phyloP scores from a whole-genome alignment of 2,329 filamentous ascomycete genomes.

The Fusarium beomiforme region DNA sequence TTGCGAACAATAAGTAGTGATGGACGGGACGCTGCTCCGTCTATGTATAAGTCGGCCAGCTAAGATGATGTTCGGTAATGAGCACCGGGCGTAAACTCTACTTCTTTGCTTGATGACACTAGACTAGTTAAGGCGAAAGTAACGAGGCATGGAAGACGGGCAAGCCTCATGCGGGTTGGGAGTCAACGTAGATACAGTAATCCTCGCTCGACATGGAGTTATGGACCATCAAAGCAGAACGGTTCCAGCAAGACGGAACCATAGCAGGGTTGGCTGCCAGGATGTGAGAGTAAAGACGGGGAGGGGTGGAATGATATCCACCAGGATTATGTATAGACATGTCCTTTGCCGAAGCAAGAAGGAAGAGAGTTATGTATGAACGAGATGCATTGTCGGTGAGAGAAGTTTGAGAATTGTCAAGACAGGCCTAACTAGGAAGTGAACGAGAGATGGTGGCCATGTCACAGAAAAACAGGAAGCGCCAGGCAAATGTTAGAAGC shows the following conservation, averaged over 20 bases:
- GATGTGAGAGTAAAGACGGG: slow-evolving; percentile 19
- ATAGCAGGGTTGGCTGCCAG: slow-evolving; percentile 31
- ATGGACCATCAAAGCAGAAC: slow-evolving; percentile 24
- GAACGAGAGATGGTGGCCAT: slow-evolving; percentile 16
- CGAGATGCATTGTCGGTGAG: neutral
- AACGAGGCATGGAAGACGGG: slow-evolving; percentile 41
- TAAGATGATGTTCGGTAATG: slow-evolving; percentile 15
- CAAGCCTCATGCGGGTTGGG: slow-evolving; percentile 33
- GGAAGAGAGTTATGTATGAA: slow-evolving; percentile 6
- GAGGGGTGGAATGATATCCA: slow-evolving; percentile 29
- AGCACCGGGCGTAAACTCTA: slow-evolving; percentile 13
- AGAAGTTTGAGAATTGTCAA: neutral
- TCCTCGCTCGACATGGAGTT: slow-evolving; percentile 33
- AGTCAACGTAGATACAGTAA: slow-evolving; percentile 21
- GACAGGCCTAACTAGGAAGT: neutral
- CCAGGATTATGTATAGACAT: slow-evolving; percentile 31
- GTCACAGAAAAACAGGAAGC: neutral
- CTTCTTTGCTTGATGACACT: slow-evolving; percentile 39
- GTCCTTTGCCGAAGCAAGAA: neutral
- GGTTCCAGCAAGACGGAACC: slow-evolving; percentile 38
- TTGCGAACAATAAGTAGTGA: slow-evolving; percentile 2
- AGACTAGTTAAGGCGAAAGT: slow-evolving; percentile 46
- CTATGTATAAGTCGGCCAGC: slow-evolving; percentile 33
- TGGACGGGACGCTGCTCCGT: slow-evolving; percentile 10
- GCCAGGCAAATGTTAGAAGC: slow-evolving; percentile 9